Evolutionary conservation across 257 asterid genomes (phyloP).

Genomic region (Gynochthodes officinalis): DNA sequence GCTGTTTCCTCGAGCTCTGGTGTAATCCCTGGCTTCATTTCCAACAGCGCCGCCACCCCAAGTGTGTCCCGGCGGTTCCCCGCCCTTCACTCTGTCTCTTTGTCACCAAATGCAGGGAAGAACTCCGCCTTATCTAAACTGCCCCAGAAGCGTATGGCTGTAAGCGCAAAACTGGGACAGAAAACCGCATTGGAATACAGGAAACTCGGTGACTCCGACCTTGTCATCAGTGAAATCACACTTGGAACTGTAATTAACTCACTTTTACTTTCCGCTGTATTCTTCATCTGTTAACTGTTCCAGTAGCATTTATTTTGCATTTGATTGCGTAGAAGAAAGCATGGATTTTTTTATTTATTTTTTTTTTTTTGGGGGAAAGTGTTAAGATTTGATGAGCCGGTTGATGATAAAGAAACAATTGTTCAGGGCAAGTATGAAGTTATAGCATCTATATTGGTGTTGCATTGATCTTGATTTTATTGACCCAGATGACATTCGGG

Average conservation of each 20-base stretch:
- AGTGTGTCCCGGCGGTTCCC: conserved; percentile 6
- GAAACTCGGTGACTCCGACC: conserved; percentile 90
- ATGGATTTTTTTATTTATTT: no score
- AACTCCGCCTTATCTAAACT: neutral
- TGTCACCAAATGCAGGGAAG: neutral
- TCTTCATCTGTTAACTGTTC: no score
- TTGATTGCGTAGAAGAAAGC: no score
- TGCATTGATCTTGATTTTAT: conserved; percentile 11
- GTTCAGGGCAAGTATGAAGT: no score
- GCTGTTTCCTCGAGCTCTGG: conserved; percentile 31
- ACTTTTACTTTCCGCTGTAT: no score
- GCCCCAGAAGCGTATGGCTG: conserved; percentile 19
- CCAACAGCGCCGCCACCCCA: conserved; percentile 17
- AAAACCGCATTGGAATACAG: conserved; percentile 49
- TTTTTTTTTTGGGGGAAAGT: no score
- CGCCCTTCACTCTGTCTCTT: conserved; percentile 18
- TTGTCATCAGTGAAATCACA: conserved; percentile 78
- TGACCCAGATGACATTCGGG: conserved; percentile 79
- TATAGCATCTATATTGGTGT: neutral
- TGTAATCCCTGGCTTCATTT: conserved; percentile 10
- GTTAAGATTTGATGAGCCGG: no score
- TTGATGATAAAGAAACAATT: no score
- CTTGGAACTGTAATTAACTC: conserved; percentile 75
- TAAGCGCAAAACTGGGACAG: conserved; percentile 23
- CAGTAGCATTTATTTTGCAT: no score